Percentiles rank a stretch among this genome's conserved stretches.
Evolutionary conservation across 106 monocot species (phyloP).

Genomic region (Dactylorhiza incarnata): DNA sequence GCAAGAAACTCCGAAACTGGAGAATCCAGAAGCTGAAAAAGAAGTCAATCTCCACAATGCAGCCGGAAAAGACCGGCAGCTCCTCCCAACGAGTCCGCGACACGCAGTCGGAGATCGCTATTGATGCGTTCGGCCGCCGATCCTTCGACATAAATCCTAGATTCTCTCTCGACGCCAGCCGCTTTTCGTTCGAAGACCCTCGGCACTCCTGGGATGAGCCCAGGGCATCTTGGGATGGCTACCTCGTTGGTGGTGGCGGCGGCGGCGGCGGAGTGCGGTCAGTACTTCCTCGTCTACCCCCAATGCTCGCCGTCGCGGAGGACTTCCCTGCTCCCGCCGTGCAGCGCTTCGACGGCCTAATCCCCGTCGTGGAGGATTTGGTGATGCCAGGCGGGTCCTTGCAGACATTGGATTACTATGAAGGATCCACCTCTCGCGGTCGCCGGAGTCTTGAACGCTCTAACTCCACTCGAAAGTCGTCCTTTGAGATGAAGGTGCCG

Average conservation of each 20-base stretch:
- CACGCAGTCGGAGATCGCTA: constrained; percentile 13
- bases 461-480: constrained; percentile 1
- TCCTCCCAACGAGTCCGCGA: constrained; percentile 1
- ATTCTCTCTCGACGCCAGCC: constrained; percentile 57
- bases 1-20: constrained; percentile 45
- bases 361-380: constrained; percentile 15
- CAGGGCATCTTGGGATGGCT: constrained; percentile 66
- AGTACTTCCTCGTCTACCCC: constrained; percentile 26
- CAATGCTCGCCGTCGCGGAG: constrained; percentile 53
- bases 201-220: constrained; percentile 59
- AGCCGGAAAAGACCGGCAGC: constrained; percentile 2
- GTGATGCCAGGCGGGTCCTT: constrained; percentile 13
- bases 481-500: constrained; percentile 2
- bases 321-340: constrained; percentile 16
- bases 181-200: constrained; percentile 49
- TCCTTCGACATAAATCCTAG: constrained; percentile 50
- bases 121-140: constrained; percentile 9
- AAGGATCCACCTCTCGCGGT: constrained; percentile 2
- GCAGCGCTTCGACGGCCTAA: constrained; percentile 12
- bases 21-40: constrained; percentile 38
- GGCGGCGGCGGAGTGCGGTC: constrained; percentile 10
- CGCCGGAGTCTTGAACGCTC: constrained; percentile 13
- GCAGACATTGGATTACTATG: constrained; percentile 18
- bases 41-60: not conserved
- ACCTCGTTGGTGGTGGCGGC: constrained; percentile 11